phyloP scores from a whole-genome alignment of 768 basidiomycete species.

The Boletus reticulatus region DNA sequence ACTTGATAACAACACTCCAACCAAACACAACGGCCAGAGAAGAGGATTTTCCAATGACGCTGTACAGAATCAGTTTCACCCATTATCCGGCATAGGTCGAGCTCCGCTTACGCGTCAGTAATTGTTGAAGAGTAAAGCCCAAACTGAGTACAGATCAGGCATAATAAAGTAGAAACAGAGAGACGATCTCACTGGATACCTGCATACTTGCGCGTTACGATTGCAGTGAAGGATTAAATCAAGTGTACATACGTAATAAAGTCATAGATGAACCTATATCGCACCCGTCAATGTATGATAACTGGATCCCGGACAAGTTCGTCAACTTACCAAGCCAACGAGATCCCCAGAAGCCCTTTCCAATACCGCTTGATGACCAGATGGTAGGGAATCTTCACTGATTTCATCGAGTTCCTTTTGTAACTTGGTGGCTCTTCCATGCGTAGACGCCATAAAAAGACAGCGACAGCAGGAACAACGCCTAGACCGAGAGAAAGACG shows the following conservation, averaged over 20 bases:
- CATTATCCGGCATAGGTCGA: background rate
- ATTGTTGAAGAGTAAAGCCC: constrained; percentile 80
- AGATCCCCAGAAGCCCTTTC: constrained; percentile 68
- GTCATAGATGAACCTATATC: constrained; percentile 69
- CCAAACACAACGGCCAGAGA: constrained; percentile 68
- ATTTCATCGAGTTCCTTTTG: constrained; percentile 77
- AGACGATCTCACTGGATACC: constrained; percentile 58
- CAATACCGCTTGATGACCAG: constrained; percentile 83
- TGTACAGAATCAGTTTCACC: constrained; percentile 24
- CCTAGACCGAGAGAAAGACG: constrained; percentile 84
- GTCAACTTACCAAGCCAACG: constrained; percentile 60
- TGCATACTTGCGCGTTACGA: constrained; percentile 20
- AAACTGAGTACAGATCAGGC: constrained; percentile 45
- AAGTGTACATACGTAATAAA: constrained; percentile 61
- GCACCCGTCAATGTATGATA: background rate
- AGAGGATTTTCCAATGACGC: constrained; percentile 53
- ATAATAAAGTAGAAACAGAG: background rate
- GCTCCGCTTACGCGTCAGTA: constrained; percentile 51
- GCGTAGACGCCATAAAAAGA: constrained; percentile 84
- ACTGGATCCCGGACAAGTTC: background rate
- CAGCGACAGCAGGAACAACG: constrained; percentile 70
- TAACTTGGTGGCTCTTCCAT: constrained; percentile 80
- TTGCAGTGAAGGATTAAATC: background rate
- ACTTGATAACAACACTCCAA: constrained; percentile 88
- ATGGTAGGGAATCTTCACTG: constrained; percentile 68